A percentile compares a stretch with the other conserved stretches of the same genome.
Evolutionary conservation across 2,329 filamentous ascomycete genomes (phyloP).

Genomic region (Alternaria viburni): DNA sequence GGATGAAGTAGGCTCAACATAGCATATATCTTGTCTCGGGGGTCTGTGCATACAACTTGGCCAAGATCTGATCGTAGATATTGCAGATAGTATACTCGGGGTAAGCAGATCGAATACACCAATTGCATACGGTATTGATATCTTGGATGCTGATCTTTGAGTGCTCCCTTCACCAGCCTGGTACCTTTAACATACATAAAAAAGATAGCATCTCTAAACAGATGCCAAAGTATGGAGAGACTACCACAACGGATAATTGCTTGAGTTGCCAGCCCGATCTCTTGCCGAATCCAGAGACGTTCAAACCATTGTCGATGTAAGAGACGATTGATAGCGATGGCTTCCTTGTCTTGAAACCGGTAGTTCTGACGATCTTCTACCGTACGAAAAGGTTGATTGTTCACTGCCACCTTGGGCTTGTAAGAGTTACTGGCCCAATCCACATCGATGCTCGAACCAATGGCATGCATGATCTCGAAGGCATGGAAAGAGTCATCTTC

Average conservation of each 20-base stretch:
- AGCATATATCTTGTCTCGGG: neutral
- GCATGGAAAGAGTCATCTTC: neutral
- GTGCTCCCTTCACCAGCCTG: too few relatives aligned
- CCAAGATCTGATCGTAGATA: fast-evolving
- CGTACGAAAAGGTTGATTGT: fast-evolving
- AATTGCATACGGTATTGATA: fast-evolving
- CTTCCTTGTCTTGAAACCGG: neutral
- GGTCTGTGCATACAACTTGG: neutral
- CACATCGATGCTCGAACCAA: neutral
- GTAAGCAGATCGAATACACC: fast-evolving
- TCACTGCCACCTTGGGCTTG: neutral
- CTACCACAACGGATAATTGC: neutral
- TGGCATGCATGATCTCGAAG: fast-evolving
- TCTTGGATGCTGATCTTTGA: neutral
- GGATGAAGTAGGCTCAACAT: fast-evolving
- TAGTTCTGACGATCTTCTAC: fast-evolving
- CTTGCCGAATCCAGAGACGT: neutral
- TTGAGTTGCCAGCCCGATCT: neutral
- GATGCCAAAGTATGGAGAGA: neutral
- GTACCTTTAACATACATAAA: neutral
- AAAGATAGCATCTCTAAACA: neutral
- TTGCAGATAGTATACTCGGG: fast-evolving
- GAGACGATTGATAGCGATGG: neutral
- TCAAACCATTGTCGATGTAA: neutral
- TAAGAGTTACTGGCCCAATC: neutral